Evolutionary conservation across 768 basidiomycete genomes (phyloP).

Genomic region (Cystobasidium onofrii): DNA sequence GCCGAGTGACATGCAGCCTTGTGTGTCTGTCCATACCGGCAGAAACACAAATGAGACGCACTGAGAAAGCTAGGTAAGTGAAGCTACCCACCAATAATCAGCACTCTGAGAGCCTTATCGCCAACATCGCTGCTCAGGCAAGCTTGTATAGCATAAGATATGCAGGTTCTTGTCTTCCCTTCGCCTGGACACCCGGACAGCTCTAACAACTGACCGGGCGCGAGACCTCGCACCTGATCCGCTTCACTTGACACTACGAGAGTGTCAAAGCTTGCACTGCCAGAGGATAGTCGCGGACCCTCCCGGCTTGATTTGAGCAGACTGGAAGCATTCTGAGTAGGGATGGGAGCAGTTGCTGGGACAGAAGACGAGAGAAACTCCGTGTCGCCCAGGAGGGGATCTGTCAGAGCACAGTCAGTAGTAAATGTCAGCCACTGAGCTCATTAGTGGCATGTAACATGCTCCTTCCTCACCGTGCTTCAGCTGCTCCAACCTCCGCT

Average conservation of each 20-base stretch:
- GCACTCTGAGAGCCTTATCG: not conserved
- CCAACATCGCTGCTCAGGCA: not conserved
- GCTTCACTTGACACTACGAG: not conserved
- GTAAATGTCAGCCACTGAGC: not conserved
- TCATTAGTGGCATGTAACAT: not conserved
- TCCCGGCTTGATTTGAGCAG: not conserved
- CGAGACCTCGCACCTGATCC: not conserved
- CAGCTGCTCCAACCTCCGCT: not conserved
- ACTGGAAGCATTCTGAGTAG: constrained; percentile 1
- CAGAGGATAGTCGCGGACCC: not conserved
- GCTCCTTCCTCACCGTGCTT: not conserved
- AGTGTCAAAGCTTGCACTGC: not conserved
- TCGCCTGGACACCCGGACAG: constrained; percentile 26
- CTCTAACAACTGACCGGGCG: not conserved
- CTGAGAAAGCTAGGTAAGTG: no score
- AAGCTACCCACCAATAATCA: constrained; percentile 1
- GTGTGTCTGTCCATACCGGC: not conserved
- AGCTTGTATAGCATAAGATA: constrained; percentile 10
- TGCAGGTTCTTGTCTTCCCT: constrained; percentile 13
- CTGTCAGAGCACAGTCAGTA: not conserved
- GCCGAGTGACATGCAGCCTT: constrained; percentile 2
- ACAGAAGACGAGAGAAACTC: not conserved
- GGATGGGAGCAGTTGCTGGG: not conserved
- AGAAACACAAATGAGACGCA: no score
- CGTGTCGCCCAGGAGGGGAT: not conserved